Conservation (phyloP, 768 basidiomycete genomes). For the Leccinum olivaceopallidum region DNA sequence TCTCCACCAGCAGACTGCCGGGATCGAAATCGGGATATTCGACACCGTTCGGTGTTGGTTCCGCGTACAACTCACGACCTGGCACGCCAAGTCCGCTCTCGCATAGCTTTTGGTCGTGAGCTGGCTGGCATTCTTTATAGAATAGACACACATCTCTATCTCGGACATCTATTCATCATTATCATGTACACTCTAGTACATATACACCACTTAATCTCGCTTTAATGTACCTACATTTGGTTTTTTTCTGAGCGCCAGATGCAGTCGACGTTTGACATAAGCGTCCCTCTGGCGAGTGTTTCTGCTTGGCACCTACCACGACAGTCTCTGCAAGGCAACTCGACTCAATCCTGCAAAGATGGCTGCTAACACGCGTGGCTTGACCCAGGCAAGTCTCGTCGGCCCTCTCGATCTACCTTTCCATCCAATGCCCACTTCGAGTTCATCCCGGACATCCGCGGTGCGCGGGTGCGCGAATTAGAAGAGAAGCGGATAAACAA, state of each 20-base stretch:
- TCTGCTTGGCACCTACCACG: not conserved
- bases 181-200: constrained; percentile 17
- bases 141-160: constrained; percentile 12
- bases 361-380: constrained; percentile 89
- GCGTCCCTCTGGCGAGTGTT: not conserved
- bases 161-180: not conserved
- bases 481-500: constrained; percentile 99
- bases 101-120: constrained; percentile 37
- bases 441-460: constrained; percentile 99
- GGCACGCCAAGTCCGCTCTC: constrained; percentile 61
- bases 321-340: not conserved
- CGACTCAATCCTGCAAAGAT: constrained; percentile 40
- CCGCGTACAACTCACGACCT: constrained; percentile 56
- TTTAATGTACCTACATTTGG: constrained; percentile 16
- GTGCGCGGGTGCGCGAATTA: constrained; percentile 92
- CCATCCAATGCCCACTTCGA: constrained; percentile 32
- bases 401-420: not conserved
- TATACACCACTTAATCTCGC: constrained; percentile 1
- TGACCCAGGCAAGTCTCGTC: constrained; percentile 72
- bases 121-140: constrained; percentile 10
- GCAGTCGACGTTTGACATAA: constrained; percentile 4
- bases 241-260: not conserved
- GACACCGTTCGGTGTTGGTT: constrained; percentile 49
- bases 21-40: constrained; percentile 59
- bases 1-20: constrained; percentile 38